Conservation (phyloP, 192 early-diverging fungal genomes). For the Coemansia furcata region DNA sequence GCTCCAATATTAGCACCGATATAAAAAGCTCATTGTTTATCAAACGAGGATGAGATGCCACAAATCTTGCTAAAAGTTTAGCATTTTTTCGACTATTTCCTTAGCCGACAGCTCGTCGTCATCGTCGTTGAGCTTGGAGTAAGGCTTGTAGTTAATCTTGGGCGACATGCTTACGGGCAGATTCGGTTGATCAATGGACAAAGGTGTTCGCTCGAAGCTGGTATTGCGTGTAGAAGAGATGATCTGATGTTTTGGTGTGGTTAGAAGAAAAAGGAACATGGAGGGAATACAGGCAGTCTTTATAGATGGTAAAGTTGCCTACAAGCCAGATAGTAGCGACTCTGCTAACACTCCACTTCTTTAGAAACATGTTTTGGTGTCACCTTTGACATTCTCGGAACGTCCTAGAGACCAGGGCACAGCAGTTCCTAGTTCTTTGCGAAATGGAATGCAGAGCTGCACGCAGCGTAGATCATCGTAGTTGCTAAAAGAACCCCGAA, state of each 20-base stretch:
- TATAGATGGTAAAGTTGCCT: not conserved
- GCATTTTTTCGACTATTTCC: conserved; percentile 7
- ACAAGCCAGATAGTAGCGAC: not conserved
- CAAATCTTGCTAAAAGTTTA: conserved; percentile 9
- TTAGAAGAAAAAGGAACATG: not conserved
- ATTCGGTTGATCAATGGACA: not conserved
- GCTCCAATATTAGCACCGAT: not conserved
- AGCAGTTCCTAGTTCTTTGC: not conserved
- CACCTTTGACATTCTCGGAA: not conserved
- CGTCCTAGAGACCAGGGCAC: not conserved
- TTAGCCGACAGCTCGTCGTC: conserved; percentile 2
- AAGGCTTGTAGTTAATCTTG: not conserved
- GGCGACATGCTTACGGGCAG: not conserved
- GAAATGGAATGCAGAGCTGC: not conserved
- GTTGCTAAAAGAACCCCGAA: not conserved
- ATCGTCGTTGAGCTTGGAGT: not conserved
- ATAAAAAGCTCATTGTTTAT: not conserved
- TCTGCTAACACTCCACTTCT: not conserved
- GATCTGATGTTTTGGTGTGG: not conserved
- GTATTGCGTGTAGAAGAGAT: not conserved
- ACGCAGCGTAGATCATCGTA: too few relatives aligned
- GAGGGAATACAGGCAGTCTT: not conserved
- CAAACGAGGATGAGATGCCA: not conserved
- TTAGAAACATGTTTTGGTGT: not conserved
- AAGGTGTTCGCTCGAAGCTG: not conserved